phyloP scores from a whole-genome alignment of 352 stramenopile genomes.

The Pythium scleroteichum region DNA sequence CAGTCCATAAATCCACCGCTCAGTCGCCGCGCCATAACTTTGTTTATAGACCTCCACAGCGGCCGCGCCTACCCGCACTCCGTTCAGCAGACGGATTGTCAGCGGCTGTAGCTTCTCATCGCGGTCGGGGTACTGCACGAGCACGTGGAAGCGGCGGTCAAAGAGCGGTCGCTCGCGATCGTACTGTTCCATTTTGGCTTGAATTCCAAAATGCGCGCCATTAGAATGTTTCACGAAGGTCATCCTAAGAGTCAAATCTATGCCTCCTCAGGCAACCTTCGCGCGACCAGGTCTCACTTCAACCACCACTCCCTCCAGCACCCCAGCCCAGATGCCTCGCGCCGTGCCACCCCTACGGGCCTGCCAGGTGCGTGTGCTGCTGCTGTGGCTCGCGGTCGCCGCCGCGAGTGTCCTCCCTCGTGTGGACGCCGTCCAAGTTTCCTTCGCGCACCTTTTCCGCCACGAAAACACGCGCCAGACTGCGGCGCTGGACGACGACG shows the following conservation, averaged over 20 bases:
- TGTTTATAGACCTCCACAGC: background rate
- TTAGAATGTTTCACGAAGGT: slow-evolving; percentile 19
- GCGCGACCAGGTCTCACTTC: slow-evolving; percentile 5
- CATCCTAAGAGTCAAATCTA: slow-evolving; percentile 1
- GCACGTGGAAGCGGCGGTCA: slow-evolving; percentile 78
- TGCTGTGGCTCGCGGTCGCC: background rate
- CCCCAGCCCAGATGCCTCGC: background rate
- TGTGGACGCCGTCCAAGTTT: slow-evolving; percentile 16
- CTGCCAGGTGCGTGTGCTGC: background rate
- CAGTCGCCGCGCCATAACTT: background rate
- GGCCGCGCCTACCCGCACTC: slow-evolving; percentile 51
- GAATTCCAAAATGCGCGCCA: slow-evolving; percentile 32
- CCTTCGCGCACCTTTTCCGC: slow-evolving; percentile 22
- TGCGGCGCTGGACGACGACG: slow-evolving; percentile 1
- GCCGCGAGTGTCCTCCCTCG: background rate
- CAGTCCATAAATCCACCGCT: background rate
- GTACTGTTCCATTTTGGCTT: slow-evolving; percentile 70
- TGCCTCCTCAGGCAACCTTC: slow-evolving; percentile 10
- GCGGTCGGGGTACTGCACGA: slow-evolving; percentile 79
- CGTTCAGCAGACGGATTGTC: slow-evolving; percentile 75
- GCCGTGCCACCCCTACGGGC: background rate
- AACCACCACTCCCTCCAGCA: background rate
- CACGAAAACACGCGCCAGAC: slow-evolving; percentile 18
- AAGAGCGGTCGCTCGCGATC: slow-evolving; percentile 81
- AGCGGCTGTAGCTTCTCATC: slow-evolving; percentile 78